Conservation (phyloP, 495 filamentous ascomycete species). For the Clavariopsis aquatica region DNA sequence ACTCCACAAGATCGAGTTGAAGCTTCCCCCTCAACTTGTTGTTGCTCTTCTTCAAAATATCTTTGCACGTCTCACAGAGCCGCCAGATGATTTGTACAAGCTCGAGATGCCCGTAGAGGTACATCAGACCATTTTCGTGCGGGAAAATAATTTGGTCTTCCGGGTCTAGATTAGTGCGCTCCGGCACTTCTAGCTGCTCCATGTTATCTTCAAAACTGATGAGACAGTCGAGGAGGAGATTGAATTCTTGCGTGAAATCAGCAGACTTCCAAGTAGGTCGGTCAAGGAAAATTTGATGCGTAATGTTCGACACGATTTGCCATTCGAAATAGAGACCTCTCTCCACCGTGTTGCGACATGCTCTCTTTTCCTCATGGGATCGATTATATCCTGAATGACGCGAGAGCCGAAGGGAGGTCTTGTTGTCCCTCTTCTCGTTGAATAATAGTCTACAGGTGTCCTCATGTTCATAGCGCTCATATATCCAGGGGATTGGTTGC, state of each 20-base stretch:
- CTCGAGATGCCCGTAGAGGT: conserved; percentile 17
- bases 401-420: not conserved
- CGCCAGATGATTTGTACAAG: not conserved
- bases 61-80: not conserved
- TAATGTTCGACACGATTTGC: not conserved
- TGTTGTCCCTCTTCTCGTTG: not conserved
- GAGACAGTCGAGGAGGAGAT: not conserved
- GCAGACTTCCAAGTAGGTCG: not conserved
- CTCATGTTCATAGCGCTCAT: not conserved
- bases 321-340: not conserved
- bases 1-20: not conserved
- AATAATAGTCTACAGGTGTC: not conserved
- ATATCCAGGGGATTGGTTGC: not conserved
- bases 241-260: not conserved
- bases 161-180: not conserved
- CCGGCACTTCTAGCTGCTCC: not conserved
- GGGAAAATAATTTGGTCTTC: conserved; percentile 1
- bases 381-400: not conserved
- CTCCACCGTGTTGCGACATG: not conserved
- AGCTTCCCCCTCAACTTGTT: not conserved
- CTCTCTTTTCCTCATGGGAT: not conserved
- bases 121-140: conserved; percentile 5
- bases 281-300: not conserved
- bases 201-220: not conserved
- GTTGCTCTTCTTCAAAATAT: not conserved